Base-by-base conservation (phyloP, 805 yeast species). In the Kluyveromyces nonfermentans region DNA sequence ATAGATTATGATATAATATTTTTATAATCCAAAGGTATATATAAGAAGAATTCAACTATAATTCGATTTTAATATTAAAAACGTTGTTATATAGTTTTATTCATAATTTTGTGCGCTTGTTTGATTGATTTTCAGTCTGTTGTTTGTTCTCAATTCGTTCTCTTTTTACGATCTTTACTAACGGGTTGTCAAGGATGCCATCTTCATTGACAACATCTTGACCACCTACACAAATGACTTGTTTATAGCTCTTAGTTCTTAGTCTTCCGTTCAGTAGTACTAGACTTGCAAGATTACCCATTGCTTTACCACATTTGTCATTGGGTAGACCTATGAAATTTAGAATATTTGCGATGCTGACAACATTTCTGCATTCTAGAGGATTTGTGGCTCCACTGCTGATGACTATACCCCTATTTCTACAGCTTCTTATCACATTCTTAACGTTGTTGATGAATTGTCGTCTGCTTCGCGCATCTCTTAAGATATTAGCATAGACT, bases 371-470 rank as follows among this genome's bases (percentile, higher is more conserved):
- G n/a, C 78, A 64, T 35, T 77, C 78, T 28, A 77, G 58, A 1
- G 82, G 70, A 22, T 64, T 59, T 2, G 54, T 46, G 0, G 93
- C 85, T 2, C 96, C 97, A 54, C 90, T 78, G 10, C 90, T 77
- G 5, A 87, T 69, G 2, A 93, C 71, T 15, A 93, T 57, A 0
- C 97, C 97, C 35, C 87, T 73, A 15, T 78, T 74, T 51, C 98
- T 71, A 0, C 95, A 75, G 10, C 95, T 86, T 49, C 98, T 67
- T 9, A 87, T 72, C 14, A 93, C 72, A 53, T 85, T 80, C 44
- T 84, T 71, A 1, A 80, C 75, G 58, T 87, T 89, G 30, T 80
- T 71, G 33, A 89, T 78, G 48, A 84, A 78, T 43, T 76, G 77
- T 34, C 80, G 71, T 49, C 90, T 71, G 16, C 71, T 59, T 30